Percentiles rank a stretch among this genome's conserved stretches.
Evolutionary conservation across 768 basidiomycete species (phyloP).

Genomic region (Phallus indusiatus): DNA sequence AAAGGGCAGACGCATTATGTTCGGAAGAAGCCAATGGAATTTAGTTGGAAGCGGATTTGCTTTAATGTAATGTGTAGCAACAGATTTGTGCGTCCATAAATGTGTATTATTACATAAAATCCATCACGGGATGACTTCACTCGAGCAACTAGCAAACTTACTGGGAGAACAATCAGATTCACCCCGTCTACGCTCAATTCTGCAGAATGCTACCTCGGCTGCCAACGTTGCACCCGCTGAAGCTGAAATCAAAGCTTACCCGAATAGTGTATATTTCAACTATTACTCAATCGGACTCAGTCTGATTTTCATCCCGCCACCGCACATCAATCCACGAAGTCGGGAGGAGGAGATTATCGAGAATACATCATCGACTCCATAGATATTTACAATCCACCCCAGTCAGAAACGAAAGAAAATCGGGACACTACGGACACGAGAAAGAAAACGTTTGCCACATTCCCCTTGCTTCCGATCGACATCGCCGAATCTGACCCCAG

Average conservation of each 20-base stretch:
- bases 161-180: background rate
- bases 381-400: constrained; percentile 66
- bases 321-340: constrained; percentile 43
- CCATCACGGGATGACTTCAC: background rate
- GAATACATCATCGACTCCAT: constrained; percentile 57
- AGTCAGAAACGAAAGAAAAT: constrained; percentile 11
- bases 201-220: background rate
- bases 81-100: no score
- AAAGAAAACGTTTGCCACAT: constrained; percentile 39
- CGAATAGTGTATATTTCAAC: constrained; percentile 83
- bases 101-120: no score
- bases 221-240: constrained; percentile 6
- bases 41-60: no score
- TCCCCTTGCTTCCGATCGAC: constrained; percentile 44
- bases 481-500: constrained; percentile 28
- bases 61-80: no score
- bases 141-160: background rate
- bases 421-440: constrained; percentile 20
- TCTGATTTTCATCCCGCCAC: constrained; percentile 62
- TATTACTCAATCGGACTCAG: constrained; percentile 75
- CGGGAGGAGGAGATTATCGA: constrained; percentile 35
- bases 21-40: no score
- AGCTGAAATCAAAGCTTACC: constrained; percentile 71
- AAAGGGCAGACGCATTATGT: background rate
- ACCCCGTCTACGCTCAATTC: background rate